These are phyloP conservation scores for Simmondsia chinensis DNA, from an alignment of 148 eudicot genomes.

Conservation along the genomic window DNA sequence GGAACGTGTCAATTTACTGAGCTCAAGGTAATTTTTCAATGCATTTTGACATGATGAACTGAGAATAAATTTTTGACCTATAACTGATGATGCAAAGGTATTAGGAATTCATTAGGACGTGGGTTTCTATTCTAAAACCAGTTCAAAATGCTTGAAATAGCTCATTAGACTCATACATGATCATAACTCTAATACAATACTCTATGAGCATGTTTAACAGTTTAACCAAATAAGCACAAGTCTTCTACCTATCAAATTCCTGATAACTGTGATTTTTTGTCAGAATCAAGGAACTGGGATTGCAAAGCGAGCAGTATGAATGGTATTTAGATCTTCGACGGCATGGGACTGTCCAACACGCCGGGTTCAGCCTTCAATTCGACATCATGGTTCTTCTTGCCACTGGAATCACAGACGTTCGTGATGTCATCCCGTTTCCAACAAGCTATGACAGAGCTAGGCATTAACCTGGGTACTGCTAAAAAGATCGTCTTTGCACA, in stretches of 20 bases:
- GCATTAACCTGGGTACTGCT: slow-evolving; percentile 27
- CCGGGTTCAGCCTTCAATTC: slow-evolving; percentile 69
- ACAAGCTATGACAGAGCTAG: slow-evolving; percentile 52
- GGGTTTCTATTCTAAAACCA: too few relatives aligned
- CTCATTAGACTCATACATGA: too few relatives aligned
- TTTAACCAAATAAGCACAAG: not conserved
- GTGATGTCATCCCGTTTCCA: slow-evolving; percentile 80
- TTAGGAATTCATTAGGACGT: too few relatives aligned
- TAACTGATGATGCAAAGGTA: not conserved
- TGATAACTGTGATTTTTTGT: not conserved
- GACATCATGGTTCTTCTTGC: slow-evolving; percentile 65
- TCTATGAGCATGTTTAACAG: not conserved
- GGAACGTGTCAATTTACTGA: slow-evolving; percentile 54
- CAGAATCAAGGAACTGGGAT: slow-evolving; percentile 63
- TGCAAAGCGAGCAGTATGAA: slow-evolving; percentile 52
- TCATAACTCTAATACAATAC: too few relatives aligned
- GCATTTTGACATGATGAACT: not conserved
- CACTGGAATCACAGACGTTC: slow-evolving; percentile 72
- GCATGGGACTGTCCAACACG: slow-evolving; percentile 57
- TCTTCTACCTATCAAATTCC: not conserved
- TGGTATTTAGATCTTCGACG: slow-evolving; percentile 90
- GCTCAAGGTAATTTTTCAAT: slow-evolving; percentile 34
- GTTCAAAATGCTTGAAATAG: too few relatives aligned
- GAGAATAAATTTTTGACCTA: not conserved
- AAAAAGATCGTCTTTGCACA: too few relatives aligned